A percentile compares a stretch with the other conserved stretches of the same genome.
phyloP scores from a whole-genome alignment of 306 rosid genomes.

The Abrus pulchellus region DNA sequence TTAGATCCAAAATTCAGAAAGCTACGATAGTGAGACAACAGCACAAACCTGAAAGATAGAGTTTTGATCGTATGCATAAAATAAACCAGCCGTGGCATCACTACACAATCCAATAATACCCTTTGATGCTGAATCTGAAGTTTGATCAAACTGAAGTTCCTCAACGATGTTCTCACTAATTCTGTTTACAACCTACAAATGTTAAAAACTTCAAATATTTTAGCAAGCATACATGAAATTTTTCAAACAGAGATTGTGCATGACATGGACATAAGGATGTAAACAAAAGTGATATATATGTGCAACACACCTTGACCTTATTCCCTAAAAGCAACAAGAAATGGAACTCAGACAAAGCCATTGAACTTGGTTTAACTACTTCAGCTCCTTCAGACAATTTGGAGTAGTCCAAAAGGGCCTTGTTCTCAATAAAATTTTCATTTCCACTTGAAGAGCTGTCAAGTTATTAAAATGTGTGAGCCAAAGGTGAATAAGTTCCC shows the following conservation, averaged over 20 bases:
- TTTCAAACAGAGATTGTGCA: slow-evolving; percentile 28
- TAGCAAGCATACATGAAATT: slow-evolving; percentile 42
- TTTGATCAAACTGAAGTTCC: slow-evolving; percentile 96
- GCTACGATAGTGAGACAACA: slow-evolving; percentile 42
- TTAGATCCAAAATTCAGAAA: slow-evolving; percentile 40
- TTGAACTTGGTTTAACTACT: slow-evolving; percentile 80
- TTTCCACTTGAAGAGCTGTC: slow-evolving; percentile 78
- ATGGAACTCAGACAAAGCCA: slow-evolving; percentile 96
- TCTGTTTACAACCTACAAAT: slow-evolving; percentile 89
- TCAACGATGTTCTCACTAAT: slow-evolving; percentile 90
- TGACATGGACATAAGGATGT: slow-evolving; percentile 23
- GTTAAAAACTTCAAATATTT: slow-evolving; percentile 35
- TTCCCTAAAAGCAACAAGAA: slow-evolving; percentile 94
- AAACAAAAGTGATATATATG: slow-evolving; percentile 25
- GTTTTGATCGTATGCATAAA: slow-evolving; percentile 94
- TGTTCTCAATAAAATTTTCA: slow-evolving; percentile 95
- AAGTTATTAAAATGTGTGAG: slow-evolving; percentile 40
- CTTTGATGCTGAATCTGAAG: slow-evolving; percentile 81
- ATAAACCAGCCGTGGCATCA: slow-evolving; percentile 97
- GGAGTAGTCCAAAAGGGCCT: slow-evolving; percentile 86
- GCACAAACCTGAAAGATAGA: slow-evolving; percentile 90
- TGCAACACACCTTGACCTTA: slow-evolving; percentile 81
- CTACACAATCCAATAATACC: slow-evolving; percentile 96
- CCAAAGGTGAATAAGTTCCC: slow-evolving; percentile 26
- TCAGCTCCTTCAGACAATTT: slow-evolving; percentile 83